Evolutionary conservation across 2,329 filamentous ascomycete species (phyloP), one percentile per base, ranked within the genome.

Genomic region (Fusarium nurragi): DNA sequence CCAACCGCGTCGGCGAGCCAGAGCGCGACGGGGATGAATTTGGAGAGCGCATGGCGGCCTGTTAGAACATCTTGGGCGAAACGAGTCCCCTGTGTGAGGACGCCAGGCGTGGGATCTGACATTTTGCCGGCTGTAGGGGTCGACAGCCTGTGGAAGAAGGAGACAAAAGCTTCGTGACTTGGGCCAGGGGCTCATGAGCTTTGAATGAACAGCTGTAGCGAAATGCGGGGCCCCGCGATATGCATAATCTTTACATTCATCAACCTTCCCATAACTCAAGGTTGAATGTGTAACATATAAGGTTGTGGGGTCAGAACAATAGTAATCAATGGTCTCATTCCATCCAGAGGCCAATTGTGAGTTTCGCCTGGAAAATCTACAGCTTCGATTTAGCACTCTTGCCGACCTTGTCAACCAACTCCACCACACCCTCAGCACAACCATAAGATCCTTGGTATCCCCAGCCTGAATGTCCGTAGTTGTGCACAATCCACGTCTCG

Each of bases 401-500:
- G 21, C 67, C 51, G 22, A 94, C 83, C 74, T 90, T 85, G 39
- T 85, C 83, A 7, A 93, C 89, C 74, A 94, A 77, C 74, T 86
- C 84, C 3, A 90, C 83, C 1, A 88, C 89, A 30, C 83, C 80
- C 71, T 89, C 82, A 1, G 90, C 86, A 75, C 90, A 92, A 2
- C 91, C 91, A 76, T 90, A 94, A 22, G 81, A 86, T 3, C 83
- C 84, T 72, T 88, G 85, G 58, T 86, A 97, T 12, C 93, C 93
- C 83, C 90, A 93, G 3, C 91, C 91, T 2, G 87, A 88, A 75
- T 93, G 90, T 0, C 91, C 91, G 69, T 94, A 94, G 70, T 92
- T 91, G 75, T 94, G 92, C 51, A 95, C 89, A n/a, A 93, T 84
- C 76, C 84, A 82, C 4, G 76, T 84, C 4, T 86, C 83, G 8